These are phyloP conservation scores for Dioscorea alata DNA, from an alignment of 106 monocot species.

Conservation along the genomic window DNA sequence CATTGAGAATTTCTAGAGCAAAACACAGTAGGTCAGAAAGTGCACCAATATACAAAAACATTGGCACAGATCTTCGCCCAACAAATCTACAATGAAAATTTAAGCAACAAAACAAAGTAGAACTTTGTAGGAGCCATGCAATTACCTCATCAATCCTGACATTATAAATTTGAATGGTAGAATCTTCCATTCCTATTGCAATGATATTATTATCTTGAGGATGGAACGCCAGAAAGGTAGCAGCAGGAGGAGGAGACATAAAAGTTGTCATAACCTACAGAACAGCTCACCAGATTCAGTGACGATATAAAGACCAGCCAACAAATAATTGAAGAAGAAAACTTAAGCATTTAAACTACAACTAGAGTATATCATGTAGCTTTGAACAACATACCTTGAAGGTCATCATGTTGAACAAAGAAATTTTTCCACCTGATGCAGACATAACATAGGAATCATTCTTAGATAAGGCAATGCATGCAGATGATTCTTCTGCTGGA, in stretches of 20 bases:
- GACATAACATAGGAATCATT: slow-evolving; percentile 99
- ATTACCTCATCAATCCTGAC: slow-evolving; percentile 86
- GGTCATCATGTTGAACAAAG: slow-evolving; percentile 87
- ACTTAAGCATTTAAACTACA: no score
- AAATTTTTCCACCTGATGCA: slow-evolving; percentile 92
- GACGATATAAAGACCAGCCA: not conserved
- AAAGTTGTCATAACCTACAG: slow-evolving; percentile 90
- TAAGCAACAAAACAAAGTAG: no score
- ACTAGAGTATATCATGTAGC: no score
- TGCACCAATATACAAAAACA: no score
- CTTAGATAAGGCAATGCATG: slow-evolving; percentile 88
- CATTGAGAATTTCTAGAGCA: no score
- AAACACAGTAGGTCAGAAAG: no score
- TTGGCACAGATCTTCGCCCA: no score
- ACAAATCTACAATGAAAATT: no score
- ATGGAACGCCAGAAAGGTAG: slow-evolving; percentile 80
- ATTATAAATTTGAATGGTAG: slow-evolving; percentile 92
- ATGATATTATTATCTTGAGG: slow-evolving; percentile 94
- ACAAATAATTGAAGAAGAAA: no score
- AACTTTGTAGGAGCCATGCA: not conserved
- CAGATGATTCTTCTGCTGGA: slow-evolving; percentile 70
- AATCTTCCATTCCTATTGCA: slow-evolving; percentile 98
- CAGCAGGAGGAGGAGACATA: slow-evolving; percentile 91
- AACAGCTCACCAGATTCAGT: slow-evolving; percentile 1
- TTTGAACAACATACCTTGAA: slow-evolving; percentile 36